Conservation (phyloP, 148 eudicot species). For the Simmondsia chinensis region DNA sequence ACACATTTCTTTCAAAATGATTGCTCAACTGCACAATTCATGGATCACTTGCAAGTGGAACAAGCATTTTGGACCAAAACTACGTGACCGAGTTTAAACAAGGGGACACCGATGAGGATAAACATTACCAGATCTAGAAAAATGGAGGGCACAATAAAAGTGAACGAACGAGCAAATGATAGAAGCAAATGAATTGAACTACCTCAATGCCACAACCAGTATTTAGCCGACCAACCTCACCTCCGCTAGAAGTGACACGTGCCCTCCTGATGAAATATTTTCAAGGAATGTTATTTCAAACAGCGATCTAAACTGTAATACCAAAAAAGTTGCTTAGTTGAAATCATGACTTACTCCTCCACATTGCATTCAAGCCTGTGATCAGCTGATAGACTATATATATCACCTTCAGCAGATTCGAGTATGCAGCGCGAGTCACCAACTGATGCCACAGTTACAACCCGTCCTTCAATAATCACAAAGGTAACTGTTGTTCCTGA, state of each 20-base stretch:
- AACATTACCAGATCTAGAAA: background rate
- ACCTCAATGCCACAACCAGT: constrained; percentile 98
- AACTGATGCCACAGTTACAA: constrained; percentile 85
- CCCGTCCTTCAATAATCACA: constrained; percentile 93
- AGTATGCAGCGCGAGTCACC: constrained; percentile 91
- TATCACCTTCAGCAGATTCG: constrained; percentile 83
- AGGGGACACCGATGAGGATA: too few species aligned
- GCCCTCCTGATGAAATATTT: constrained; percentile 49
- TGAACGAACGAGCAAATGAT: background rate
- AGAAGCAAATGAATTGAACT: constrained; percentile 4
- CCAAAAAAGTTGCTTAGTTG: background rate
- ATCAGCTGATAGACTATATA: constrained; percentile 83
- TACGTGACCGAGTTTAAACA: too few species aligned
- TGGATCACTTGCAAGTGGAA: too few species aligned
- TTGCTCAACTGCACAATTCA: too few species aligned
- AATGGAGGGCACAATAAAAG: background rate
- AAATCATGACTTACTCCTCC: constrained; percentile 58
- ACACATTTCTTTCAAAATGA: too few species aligned
- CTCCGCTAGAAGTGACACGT: constrained; percentile 89
- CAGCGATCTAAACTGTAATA: background rate
- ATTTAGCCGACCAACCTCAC: constrained; percentile 98
- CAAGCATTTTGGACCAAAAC: too few species aligned
- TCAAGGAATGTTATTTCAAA: constrained; percentile 2
- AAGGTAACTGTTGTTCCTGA: constrained; percentile 96
- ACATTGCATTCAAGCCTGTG: constrained; percentile 86